A percentile compares a stretch with the other conserved stretches of the same genome.
phyloP scores from a whole-genome alignment of 1,284 basidiomycete genomes.

The Volvariella volvacea region DNA sequence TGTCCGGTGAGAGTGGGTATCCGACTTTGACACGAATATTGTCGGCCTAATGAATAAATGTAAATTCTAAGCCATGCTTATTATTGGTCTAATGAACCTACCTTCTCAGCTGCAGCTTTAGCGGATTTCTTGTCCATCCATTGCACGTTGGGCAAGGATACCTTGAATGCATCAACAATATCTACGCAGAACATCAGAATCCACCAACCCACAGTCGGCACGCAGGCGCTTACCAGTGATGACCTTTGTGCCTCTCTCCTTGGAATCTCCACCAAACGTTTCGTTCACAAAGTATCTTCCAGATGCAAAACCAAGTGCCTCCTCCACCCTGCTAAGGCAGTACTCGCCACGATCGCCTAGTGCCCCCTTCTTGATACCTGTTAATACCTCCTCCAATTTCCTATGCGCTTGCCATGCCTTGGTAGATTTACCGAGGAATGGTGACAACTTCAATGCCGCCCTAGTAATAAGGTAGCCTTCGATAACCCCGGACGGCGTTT shows the following conservation, averaged over 20 bases:
- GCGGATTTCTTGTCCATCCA: constrained; percentile 94
- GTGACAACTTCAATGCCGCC: constrained; percentile 59
- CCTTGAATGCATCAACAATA: constrained; percentile 82
- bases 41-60: constrained; percentile 48
- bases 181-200: constrained; percentile 30
- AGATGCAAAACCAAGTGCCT: constrained; percentile 65
- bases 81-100: constrained; percentile 14
- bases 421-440: constrained; percentile 66
- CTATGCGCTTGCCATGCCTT: constrained; percentile 72
- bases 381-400: constrained; percentile 63
- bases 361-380: constrained; percentile 84
- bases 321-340: constrained; percentile 60
- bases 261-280: constrained; percentile 81
- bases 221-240: constrained; percentile 64
- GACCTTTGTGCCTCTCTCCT: constrained; percentile 75
- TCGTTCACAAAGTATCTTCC: constrained; percentile 83
- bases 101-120: constrained; percentile 81
- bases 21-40: constrained; percentile 82
- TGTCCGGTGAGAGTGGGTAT: constrained; percentile 84
- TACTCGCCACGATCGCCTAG: constrained; percentile 78
- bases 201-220: constrained; percentile 3
- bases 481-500: constrained; percentile 66
- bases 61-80: constrained; percentile 1
- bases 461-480: constrained; percentile 83
- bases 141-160: constrained; percentile 66